phyloP scores from a whole-genome alignment of 139 green algal species.

The Coccomyxa sp. region DNA sequence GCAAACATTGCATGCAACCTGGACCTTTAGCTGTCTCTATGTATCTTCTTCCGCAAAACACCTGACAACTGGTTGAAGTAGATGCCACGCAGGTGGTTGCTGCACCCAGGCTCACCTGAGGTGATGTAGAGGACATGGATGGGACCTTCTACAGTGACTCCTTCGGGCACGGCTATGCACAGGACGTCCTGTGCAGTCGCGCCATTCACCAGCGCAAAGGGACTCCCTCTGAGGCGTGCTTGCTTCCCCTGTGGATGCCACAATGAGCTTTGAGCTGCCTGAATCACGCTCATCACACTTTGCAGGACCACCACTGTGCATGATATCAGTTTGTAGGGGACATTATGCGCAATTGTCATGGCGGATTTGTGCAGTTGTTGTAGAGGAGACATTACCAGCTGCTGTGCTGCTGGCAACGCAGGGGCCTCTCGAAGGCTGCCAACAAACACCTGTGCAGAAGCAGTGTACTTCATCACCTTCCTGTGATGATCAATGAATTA shows the following conservation, averaged over 20 bases:
- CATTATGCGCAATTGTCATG: too few relatives aligned
- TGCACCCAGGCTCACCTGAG: conserved; percentile 17
- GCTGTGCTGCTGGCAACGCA: background rate
- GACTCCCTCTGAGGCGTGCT: conserved; percentile 46
- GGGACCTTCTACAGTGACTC: conserved; percentile 33
- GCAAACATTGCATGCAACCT: background rate
- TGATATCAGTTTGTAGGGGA: too few relatives aligned
- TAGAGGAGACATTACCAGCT: background rate
- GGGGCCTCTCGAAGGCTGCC: background rate
- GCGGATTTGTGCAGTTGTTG: too few relatives aligned
- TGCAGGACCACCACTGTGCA: too few relatives aligned
- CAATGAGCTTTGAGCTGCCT: too few relatives aligned
- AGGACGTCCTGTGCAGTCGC: conserved; percentile 52
- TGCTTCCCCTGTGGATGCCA: conserved; percentile 46
- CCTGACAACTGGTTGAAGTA: too few relatives aligned
- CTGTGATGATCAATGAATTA: too few relatives aligned
- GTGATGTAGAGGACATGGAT: conserved; percentile 72
- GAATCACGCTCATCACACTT: too few relatives aligned
- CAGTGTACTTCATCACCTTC: too few relatives aligned
- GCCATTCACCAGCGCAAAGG: conserved; percentile 76
- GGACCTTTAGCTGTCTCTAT: too few relatives aligned
- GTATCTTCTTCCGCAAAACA: too few relatives aligned
- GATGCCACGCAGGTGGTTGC: too few relatives aligned
- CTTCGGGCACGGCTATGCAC: conserved; percentile 52
- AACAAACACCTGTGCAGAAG: background rate